phyloP scores from a whole-genome alignment of 169 alveolate species.

The Prorocentrum cordatum region DNA sequence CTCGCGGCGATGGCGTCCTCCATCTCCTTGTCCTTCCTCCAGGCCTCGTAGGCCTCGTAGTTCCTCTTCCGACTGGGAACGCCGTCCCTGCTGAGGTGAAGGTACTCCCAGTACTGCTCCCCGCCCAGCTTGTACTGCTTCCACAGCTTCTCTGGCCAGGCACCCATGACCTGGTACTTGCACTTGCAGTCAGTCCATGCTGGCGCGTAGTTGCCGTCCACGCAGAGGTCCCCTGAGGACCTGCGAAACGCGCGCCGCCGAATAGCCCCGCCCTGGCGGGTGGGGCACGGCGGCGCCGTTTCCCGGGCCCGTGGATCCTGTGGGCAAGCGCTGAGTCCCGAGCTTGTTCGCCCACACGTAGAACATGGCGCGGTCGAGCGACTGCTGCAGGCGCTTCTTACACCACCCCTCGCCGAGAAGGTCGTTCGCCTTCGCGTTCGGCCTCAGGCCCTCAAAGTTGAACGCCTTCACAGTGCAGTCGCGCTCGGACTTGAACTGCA shows the following conservation, averaged over 20 bases:
- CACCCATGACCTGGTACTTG: not conserved
- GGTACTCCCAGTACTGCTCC: not conserved
- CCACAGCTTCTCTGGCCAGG: constrained; percentile 2
- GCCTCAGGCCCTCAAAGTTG: too few relatives aligned
- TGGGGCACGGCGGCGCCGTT: too few relatives aligned
- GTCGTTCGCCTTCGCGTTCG: too few relatives aligned
- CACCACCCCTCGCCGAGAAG: not conserved
- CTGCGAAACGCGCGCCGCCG: too few relatives aligned
- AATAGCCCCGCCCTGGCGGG: too few relatives aligned
- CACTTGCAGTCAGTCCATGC: not conserved
- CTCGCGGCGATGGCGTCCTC: not conserved
- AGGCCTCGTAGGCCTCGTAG: too few relatives aligned
- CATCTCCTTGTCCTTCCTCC: too few relatives aligned
- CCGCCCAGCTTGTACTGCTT: not conserved
- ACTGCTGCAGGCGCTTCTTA: not conserved
- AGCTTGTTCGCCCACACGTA: constrained; percentile 8
- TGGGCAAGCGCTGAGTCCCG: not conserved
- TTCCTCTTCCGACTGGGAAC: not conserved
- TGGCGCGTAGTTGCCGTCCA: constrained; percentile 6
- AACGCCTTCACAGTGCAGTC: too few relatives aligned
- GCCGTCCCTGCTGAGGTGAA: not conserved
- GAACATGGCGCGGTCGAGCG: not conserved
- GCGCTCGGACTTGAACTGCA: too few relatives aligned
- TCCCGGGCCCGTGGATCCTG: too few relatives aligned
- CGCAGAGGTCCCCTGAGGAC: too few relatives aligned